Evolutionary conservation across 2,329 filamentous ascomycete genomes (phyloP).

Genomic region (Botrytis hyacinthi): DNA sequence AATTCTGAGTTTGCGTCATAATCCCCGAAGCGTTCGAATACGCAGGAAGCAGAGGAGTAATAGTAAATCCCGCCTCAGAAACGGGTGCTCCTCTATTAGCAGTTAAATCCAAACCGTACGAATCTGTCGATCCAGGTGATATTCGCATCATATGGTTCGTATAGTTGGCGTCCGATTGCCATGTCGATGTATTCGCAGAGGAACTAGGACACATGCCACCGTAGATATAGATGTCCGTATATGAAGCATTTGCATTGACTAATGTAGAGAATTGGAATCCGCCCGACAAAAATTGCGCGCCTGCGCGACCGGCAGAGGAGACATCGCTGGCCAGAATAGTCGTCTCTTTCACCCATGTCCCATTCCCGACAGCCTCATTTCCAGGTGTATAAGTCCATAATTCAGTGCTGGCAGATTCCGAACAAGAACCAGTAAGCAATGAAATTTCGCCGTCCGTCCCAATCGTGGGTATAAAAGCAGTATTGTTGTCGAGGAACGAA

Average conservation of each 20-base stretch:
- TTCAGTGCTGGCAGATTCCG: constrained; percentile 48
- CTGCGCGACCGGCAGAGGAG: constrained; percentile 41
- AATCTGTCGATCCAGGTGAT: constrained; percentile 42
- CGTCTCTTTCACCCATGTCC: constrained; percentile 53
- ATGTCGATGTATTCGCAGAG: constrained; percentile 47
- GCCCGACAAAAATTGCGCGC: constrained; percentile 56
- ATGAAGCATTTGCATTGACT: constrained; percentile 33
- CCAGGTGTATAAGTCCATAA: constrained; percentile 67
- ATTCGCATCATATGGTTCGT: constrained; percentile 75
- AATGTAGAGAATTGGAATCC: constrained; percentile 40
- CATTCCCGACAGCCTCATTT: constrained; percentile 46
- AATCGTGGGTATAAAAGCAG: constrained; percentile 66
- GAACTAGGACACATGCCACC: constrained; percentile 81
- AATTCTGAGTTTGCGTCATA: constrained; percentile 71
- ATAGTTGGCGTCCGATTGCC: constrained; percentile 71
- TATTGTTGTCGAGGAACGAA: constrained; percentile 59
- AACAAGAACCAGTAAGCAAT: constrained; percentile 73
- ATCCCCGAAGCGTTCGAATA: constrained; percentile 65
- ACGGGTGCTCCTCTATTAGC: constrained; percentile 58
- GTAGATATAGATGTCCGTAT: constrained; percentile 51
- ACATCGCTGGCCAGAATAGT: constrained; percentile 39
- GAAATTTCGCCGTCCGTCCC: constrained; percentile 67
- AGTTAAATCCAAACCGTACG: constrained; percentile 48
- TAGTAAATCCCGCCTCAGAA: constrained; percentile 81
- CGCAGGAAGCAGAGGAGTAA: constrained; percentile 70